These are phyloP conservation scores for Candida easanensis DNA, from an alignment of 805 yeast species.

Conservation along the genomic window DNA sequence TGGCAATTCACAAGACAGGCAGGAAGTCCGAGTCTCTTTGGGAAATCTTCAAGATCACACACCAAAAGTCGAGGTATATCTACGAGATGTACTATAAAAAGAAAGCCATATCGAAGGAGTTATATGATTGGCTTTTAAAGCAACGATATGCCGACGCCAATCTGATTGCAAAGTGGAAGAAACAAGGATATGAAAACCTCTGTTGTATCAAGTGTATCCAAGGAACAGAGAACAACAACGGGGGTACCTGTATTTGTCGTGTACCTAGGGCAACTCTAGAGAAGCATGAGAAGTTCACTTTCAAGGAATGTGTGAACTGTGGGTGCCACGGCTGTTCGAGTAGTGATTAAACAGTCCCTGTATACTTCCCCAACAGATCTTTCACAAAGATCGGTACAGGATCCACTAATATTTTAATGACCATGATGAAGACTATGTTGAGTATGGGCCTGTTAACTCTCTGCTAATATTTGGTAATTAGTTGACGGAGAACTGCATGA, in stretches of 20 bases:
- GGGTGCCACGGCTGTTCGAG: slow-evolving; percentile 87
- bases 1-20: slow-evolving; percentile 38
- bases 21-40: slow-evolving; percentile 57
- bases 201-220: slow-evolving; percentile 83
- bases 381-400: no score
- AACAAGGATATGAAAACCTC: slow-evolving; percentile 79
- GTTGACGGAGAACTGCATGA: no score
- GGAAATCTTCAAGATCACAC: slow-evolving; percentile 69
- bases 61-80: slow-evolving; percentile 72
- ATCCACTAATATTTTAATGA: no score
- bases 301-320: slow-evolving; percentile 68
- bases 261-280: slow-evolving; percentile 60
- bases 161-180: slow-evolving; percentile 81
- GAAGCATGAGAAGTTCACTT: slow-evolving; percentile 31
- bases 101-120: slow-evolving; percentile 59
- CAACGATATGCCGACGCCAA: slow-evolving; percentile 65
- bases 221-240: slow-evolving; percentile 57
- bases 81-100: slow-evolving; percentile 72
- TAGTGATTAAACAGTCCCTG: slow-evolving; percentile 62
- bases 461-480: no score
- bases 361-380: neutral
- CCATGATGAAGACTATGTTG: no score
- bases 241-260: slow-evolving; percentile 77
- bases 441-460: no score
- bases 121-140: slow-evolving; percentile 72